These are phyloP conservation scores for Russula abietina DNA, from an alignment of 768 basidiomycete genomes.

Conservation along the genomic window DNA sequence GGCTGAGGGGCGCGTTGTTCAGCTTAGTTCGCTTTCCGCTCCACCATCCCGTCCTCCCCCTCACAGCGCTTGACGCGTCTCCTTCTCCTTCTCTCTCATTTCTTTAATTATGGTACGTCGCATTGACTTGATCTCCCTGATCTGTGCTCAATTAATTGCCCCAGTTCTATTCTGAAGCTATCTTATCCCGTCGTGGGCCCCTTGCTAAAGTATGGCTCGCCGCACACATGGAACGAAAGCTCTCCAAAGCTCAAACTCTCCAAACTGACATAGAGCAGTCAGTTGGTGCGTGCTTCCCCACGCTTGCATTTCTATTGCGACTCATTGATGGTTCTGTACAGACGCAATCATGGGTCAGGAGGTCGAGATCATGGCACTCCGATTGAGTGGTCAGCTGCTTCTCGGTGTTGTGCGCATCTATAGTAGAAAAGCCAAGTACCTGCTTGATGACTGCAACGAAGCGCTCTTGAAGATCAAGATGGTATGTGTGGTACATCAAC, in stretches of 20 bases:
- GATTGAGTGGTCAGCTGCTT: constrained; percentile 93
- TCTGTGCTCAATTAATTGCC: background rate
- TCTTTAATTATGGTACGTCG: constrained; percentile 25
- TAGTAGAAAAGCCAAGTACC: constrained; percentile 94
- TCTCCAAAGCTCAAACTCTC: constrained; percentile 90
- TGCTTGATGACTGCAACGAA: constrained; percentile 97
- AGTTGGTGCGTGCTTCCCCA: constrained; percentile 53
- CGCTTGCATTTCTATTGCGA: background rate
- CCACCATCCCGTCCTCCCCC: background rate
- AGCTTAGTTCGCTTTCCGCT: constrained; percentile 6
- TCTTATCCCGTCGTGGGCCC: constrained; percentile 89
- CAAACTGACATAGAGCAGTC: constrained; percentile 94
- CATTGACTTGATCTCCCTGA: constrained; percentile 3
- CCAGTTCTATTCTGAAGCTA: constrained; percentile 90
- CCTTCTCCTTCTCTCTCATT: background rate
- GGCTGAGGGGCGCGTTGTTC: background rate
- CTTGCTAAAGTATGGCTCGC: constrained; percentile 98
- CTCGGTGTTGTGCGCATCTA: constrained; percentile 97
- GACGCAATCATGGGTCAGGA: constrained; percentile 94
- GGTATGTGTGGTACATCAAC: constrained; percentile 39
- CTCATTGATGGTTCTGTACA: constrained; percentile 26
- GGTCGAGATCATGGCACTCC: constrained; percentile 86
- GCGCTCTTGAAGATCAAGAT: constrained; percentile 93
- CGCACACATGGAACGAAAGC: constrained; percentile 96
- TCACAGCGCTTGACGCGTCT: constrained; percentile 23